Evolutionary conservation across 2,329 filamentous ascomycete genomes (phyloP).

Genomic region (Colletotrichum sidae): DNA sequence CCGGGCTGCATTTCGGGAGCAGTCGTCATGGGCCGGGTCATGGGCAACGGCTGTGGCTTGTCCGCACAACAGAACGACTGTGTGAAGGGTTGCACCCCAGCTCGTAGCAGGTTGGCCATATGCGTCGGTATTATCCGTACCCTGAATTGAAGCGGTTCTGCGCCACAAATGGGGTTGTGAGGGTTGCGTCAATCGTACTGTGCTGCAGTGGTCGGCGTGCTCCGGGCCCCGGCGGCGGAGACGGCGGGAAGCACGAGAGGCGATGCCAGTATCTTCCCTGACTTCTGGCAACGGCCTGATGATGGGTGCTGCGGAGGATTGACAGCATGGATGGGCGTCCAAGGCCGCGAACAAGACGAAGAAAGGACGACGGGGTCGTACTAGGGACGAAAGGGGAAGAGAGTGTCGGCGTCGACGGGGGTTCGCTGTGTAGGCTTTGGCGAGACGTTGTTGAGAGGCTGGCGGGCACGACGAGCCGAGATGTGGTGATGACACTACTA

Average conservation of each 20-base stretch:
- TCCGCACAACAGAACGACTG: background rate
- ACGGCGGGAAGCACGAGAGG: background rate
- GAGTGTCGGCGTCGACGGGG: constrained; percentile 14
- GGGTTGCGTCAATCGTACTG: constrained; percentile 1
- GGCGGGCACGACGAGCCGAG: too few species aligned
- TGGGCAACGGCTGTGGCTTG: background rate
- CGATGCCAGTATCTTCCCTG: constrained; percentile 19
- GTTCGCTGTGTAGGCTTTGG: constrained; percentile 5
- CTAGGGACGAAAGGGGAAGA: constrained; percentile 32
- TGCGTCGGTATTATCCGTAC: constrained; percentile 2
- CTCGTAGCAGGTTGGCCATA: background rate
- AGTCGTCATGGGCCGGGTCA: background rate
- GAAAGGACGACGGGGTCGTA: constrained; percentile 27
- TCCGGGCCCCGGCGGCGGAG: background rate
- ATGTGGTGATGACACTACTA: too few species aligned
- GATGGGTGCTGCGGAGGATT: constrained; percentile 17
- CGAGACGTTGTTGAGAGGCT: background rate
- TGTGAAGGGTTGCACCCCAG: background rate
- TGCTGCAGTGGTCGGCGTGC: background rate
- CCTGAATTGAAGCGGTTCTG: background rate
- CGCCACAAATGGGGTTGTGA: background rate
- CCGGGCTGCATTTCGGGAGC: background rate
- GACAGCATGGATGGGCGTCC: constrained; percentile 17
- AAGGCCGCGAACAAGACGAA: constrained; percentile 31
- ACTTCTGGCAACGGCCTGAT: constrained; percentile 2